Base-by-base conservation (phyloP, 2,329 filamentous ascomycete genomes). In the Aspergillus sp. region DNA sequence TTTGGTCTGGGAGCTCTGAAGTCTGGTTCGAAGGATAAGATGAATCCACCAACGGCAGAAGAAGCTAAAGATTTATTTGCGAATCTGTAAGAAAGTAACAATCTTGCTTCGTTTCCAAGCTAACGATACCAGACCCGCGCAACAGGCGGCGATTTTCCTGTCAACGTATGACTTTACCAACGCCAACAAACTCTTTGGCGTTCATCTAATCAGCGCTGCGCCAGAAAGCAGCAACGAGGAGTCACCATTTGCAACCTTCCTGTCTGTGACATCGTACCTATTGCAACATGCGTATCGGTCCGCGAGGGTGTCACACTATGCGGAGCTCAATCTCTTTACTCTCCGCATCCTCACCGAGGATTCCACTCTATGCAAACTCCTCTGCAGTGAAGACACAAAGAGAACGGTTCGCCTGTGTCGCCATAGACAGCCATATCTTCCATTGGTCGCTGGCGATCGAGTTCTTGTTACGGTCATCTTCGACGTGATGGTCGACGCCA, bases 101-200 rank as follows among this genome's bases (percentile, higher is more conserved):
- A 22, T 23, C 19, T 37, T 10, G n/a, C 9, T 19, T 20, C 2
- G 7, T 20, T 19, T 30, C 27, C 22, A 45, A 42, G 48, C 60
- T 68, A 54, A 67, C 49, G 10, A 54, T 47, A 45, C 43, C 55
- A 94, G 89, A 55, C 93, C 93, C 1, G 83, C 84, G 2, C 79
- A 84, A 49, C 84, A 90, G 65, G 86, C 89, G 13, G 84, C 90
- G 4, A 77, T 94, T 2, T 72, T 97, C 3, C 77, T 98, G 30
- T 84, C 89, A 0, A 85, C 88, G 0, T 98, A 97, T 65, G 93
- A 97, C 65, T 97, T 97, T 64, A 83, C 84, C 3, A 86, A 95
- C 62, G 86, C 90, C 30, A 98, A 97, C 73, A 97, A 96, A 69
- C 77, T 96, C 7, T 97, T 98, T 68, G 91, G 88, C 66, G 86